Evolutionary conservation across 208 protist species (phyloP), one percentile per base, ranked within the genome.

Genomic region (Angomonas desouzai): DNA sequence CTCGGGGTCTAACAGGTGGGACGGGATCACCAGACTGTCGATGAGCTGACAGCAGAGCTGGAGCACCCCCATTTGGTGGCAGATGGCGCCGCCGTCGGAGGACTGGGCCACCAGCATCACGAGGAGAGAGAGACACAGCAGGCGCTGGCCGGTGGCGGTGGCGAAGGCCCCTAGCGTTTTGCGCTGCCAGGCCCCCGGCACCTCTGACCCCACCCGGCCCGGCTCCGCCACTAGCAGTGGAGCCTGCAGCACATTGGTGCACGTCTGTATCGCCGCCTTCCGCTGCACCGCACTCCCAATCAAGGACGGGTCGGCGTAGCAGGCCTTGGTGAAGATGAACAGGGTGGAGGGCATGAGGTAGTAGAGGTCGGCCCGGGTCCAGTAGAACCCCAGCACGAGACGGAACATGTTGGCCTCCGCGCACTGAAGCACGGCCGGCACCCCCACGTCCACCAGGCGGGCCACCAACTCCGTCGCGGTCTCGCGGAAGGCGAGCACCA

Each of bases 271-370:
- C 22, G 84, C 74, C 6, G 62, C 48, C 25, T 80, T 66, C 27
- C 81, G 75, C 68, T 89, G 84, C 55, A 73, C 76, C 10, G 62
- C 30, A 1, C 68, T 40, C 49, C 81, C 83, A 45, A 90, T 81
- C 33, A 95, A 74, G 29, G 66, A 68, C 4, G 86, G 82, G 58
- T 95, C 89, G 0, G 79, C 82, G 74, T 93, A 92, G 69, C 77
- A 88, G 43, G 72, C 85, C 74, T 95, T 95, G 48, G 74, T 68
- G 64, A 86, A 91, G 61, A 95, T 87, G 61, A 95, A 95, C 22
- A 95, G 70, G 2, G 83, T 72, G n/a, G 89, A 55, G 11, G 89
- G 89, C 75, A 94, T 70, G 22, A 94, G 64, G 63, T 83, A 81
- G 48, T 73, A 76, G 51, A 94, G 64, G 60, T 94, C 79, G 2